A percentile compares a stretch with the other conserved stretches of the same genome.
These are phyloP conservation scores for Caulochytrium protostelioides DNA, from an alignment of 371 early-diverging fungal species.

Conservation along the genomic window DNA sequence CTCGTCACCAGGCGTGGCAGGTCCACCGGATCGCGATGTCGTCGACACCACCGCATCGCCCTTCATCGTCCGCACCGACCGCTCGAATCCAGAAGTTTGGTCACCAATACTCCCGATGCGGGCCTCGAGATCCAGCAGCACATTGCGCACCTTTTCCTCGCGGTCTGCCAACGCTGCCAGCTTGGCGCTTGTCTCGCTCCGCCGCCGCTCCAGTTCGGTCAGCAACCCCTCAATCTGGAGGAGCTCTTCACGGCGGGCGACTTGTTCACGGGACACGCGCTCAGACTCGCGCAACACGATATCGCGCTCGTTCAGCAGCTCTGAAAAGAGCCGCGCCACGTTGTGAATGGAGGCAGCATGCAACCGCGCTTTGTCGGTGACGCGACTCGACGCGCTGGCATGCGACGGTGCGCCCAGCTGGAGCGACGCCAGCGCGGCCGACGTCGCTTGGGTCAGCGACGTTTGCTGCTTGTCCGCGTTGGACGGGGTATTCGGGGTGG, in stretches of 20 bases:
- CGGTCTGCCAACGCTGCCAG: constrained; percentile 30
- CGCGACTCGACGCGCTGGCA: too few relatives aligned
- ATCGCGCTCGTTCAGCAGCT: constrained; percentile 26
- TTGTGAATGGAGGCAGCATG: constrained; percentile 13
- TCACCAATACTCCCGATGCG: constrained; percentile 21
- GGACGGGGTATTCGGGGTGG: too few relatives aligned
- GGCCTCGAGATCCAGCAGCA: constrained; percentile 24
- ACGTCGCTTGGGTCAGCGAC: too few relatives aligned
- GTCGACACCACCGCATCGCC: too few relatives aligned
- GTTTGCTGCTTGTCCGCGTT: too few relatives aligned
- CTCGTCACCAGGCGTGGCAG: background rate
- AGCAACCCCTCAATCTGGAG: constrained; percentile 36
- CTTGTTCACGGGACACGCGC: constrained; percentile 28
- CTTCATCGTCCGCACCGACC: constrained; percentile 9
- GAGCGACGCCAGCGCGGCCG: too few relatives aligned
- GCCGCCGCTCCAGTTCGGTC: constrained; percentile 25
- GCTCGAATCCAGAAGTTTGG: constrained; percentile 10
- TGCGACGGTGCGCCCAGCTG: too few relatives aligned
- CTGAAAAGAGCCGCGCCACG: constrained; percentile 13
- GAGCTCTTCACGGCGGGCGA: constrained; percentile 30
- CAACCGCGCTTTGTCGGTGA: constrained; percentile 9
- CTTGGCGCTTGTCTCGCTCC: constrained; percentile 25
- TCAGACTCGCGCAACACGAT: constrained; percentile 25
- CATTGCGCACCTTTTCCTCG: constrained; percentile 23
- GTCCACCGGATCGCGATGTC: background rate